A percentile compares a stretch with the other conserved stretches of the same genome.
Evolutionary conservation across 2,329 filamentous ascomycete species (phyloP).

Genomic region (Dactylellina drechsleri): DNA sequence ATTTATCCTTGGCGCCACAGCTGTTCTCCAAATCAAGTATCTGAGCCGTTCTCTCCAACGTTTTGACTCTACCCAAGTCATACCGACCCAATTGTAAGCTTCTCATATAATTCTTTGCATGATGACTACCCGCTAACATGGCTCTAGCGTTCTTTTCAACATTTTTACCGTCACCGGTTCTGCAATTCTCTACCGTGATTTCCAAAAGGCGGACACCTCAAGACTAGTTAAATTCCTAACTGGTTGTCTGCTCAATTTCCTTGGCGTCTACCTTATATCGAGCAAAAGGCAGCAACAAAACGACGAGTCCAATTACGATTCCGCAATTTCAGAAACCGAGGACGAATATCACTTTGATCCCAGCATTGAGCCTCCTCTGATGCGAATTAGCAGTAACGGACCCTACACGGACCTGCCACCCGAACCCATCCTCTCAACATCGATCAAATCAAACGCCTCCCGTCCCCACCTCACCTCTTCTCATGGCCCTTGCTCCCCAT

Average conservation of each 20-base stretch:
- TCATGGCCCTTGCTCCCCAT: constrained; percentile 20
- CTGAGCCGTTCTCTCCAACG: constrained; percentile 89
- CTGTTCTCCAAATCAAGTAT: constrained; percentile 96
- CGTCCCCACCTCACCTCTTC: constrained; percentile 18
- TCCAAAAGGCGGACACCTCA: constrained; percentile 79
- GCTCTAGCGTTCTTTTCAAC: constrained; percentile 79
- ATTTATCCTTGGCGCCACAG: constrained; percentile 80
- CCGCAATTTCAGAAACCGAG: constrained; percentile 46
- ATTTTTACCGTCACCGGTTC: constrained; percentile 94
- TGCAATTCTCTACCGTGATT: constrained; percentile 92
- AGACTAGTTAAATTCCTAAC: constrained; percentile 86
- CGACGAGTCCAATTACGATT: constrained; percentile 70
- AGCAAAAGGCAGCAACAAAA: constrained; percentile 74
- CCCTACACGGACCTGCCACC: constrained; percentile 37
- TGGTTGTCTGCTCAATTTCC: constrained; percentile 90
- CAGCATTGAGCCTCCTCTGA: constrained; percentile 27
- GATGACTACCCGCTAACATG: constrained; percentile 3
- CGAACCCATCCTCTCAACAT: constrained; percentile 18
- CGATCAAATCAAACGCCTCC: constrained; percentile 22
- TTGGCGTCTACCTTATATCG: constrained; percentile 97
- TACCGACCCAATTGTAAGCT: constrained; percentile 83
- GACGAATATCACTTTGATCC: constrained; percentile 40
- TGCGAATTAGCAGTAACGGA: constrained; percentile 19
- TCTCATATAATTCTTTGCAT: not conserved
- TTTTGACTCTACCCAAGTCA: constrained; percentile 97